These are phyloP conservation scores for Coemansia sp. DNA, from an alignment of 192 early-diverging fungal genomes.

Conservation along the genomic window DNA sequence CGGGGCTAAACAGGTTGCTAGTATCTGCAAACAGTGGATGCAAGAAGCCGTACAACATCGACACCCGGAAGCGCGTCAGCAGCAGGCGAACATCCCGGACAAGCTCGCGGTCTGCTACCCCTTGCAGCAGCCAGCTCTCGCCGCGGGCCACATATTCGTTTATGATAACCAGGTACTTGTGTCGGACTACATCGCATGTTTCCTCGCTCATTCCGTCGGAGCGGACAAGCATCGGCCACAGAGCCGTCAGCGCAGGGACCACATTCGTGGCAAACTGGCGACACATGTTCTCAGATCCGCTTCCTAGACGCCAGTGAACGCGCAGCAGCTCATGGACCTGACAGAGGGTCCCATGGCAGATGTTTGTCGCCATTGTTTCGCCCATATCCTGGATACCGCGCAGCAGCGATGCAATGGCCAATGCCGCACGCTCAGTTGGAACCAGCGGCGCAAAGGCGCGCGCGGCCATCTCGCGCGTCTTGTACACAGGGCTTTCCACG, in stretches of 20 bases:
- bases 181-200: constrained; percentile 55
- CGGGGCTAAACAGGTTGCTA: constrained; percentile 8
- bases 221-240: constrained; percentile 34
- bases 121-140: constrained; percentile 34
- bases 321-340: constrained; percentile 71
- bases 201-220: constrained; percentile 2
- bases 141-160: constrained; percentile 48
- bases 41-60: constrained; percentile 45
- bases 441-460: constrained; percentile 78
- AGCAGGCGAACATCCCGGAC: constrained; percentile 14
- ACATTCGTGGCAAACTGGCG: constrained; percentile 51
- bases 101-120: constrained; percentile 12
- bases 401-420: constrained; percentile 54
- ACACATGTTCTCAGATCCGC: constrained; percentile 36
- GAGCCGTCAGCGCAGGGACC: constrained; percentile 40
- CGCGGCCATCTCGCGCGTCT: constrained; percentile 84
- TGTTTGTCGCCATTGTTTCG: constrained; percentile 60
- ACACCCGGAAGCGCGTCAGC: constrained; percentile 48
- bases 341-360: constrained; percentile 71
- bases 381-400: constrained; percentile 52
- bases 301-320: constrained; percentile 59
- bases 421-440: constrained; percentile 53
- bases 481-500: constrained; percentile 51
- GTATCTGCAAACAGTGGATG: constrained; percentile 29
- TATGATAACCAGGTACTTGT: constrained; percentile 36